phyloP scores from a whole-genome alignment of 169 alveolate genomes.

The Neospora caninum region DNA sequence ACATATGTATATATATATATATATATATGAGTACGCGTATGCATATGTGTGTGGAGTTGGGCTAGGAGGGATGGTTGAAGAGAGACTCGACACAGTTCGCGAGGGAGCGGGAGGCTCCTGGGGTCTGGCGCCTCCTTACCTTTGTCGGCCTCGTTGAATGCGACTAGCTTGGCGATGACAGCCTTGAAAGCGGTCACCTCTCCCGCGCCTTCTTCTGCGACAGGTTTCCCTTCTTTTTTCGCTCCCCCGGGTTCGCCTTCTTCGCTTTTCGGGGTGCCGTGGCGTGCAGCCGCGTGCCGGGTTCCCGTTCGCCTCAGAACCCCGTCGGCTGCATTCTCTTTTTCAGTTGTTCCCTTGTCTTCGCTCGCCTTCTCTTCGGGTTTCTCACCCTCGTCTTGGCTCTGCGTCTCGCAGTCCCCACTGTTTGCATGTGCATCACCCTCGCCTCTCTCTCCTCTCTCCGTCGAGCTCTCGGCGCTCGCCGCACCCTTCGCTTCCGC shows the following conservation, averaged over 20 bases:
- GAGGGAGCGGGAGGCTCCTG: too few relatives aligned
- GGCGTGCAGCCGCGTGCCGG: neutral
- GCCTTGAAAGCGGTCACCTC: slow-evolving; percentile 16
- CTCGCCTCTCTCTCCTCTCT: neutral
- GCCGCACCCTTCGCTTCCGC: neutral
- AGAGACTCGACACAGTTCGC: too few relatives aligned
- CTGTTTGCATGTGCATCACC: neutral
- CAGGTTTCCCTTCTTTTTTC: neutral
- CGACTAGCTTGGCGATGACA: slow-evolving; percentile 54
- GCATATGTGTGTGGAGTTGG: too few relatives aligned
- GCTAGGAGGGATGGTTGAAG: too few relatives aligned
- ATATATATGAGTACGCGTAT: too few relatives aligned
- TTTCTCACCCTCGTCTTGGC: neutral
- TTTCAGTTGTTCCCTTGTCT: neutral
- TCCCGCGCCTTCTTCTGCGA: slow-evolving; percentile 40
- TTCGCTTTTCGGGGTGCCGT: neutral
- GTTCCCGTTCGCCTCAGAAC: neutral
- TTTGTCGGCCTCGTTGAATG: slow-evolving; percentile 56
- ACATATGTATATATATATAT: too few relatives aligned
- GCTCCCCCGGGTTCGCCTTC: neutral
- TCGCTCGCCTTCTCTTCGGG: neutral
- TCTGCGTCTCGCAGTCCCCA: neutral
- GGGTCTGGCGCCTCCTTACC: neutral
- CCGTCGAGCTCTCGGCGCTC: neutral
- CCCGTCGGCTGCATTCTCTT: neutral